Percentiles rank a stretch among this genome's conserved stretches.
Evolutionary conservation across 2,329 filamentous ascomycete species (phyloP).

Genomic region (Sclerotinia subarctica): DNA sequence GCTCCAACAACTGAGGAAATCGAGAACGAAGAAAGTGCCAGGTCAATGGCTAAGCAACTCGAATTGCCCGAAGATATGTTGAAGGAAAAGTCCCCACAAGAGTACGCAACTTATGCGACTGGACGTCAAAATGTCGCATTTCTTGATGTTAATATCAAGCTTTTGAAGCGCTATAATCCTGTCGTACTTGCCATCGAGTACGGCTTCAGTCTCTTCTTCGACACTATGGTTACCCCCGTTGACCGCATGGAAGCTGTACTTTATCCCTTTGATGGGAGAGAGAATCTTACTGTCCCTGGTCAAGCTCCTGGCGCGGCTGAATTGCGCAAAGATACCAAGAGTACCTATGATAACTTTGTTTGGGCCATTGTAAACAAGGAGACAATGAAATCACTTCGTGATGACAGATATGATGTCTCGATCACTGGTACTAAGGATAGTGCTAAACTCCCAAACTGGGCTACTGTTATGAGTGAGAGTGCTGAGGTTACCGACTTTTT

Average conservation of each 20-base stretch:
- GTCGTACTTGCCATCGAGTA: constrained; percentile 57
- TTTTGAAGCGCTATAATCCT: constrained; percentile 37
- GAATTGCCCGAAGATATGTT: constrained; percentile 56
- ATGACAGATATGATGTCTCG: constrained; percentile 91
- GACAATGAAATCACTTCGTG: constrained; percentile 81
- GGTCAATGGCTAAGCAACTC: constrained; percentile 40
- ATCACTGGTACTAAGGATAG: constrained; percentile 92
- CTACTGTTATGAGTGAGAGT: constrained; percentile 94
- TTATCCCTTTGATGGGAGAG: constrained; percentile 91
- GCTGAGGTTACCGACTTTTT: constrained; percentile 88
- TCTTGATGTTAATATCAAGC: constrained; percentile 62
- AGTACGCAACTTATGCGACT: constrained; percentile 84
- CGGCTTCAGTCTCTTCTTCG: constrained; percentile 72
- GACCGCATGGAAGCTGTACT: constrained; percentile 75
- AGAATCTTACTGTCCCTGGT: constrained; percentile 70
- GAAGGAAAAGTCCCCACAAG: constrained; percentile 83
- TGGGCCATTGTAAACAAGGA: constrained; percentile 96
- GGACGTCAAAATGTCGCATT: constrained; percentile 93
- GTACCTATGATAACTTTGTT: constrained; percentile 83
- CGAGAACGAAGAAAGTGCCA: constrained; percentile 42
- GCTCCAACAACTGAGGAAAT: constrained; percentile 46
- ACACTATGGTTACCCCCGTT: constrained; percentile 64
- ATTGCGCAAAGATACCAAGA: constrained; percentile 56
- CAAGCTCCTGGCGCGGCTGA: constrained; percentile 57
- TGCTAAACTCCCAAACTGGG: constrained; percentile 82